Conservation (phyloP, 2,329 filamentous ascomycete genomes). For the Mollisia scopiformis region DNA sequence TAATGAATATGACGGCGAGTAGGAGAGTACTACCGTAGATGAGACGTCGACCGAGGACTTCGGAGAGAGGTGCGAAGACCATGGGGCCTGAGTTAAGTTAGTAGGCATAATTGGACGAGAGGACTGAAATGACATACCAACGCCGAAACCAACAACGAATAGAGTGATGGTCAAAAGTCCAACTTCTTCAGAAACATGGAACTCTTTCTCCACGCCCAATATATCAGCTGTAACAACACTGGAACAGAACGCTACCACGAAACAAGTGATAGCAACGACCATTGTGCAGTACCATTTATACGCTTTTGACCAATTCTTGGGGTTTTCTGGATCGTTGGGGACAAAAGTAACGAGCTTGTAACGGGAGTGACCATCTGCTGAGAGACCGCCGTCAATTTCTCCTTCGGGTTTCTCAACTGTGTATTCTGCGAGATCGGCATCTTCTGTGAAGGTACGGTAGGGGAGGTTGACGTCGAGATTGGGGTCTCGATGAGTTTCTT, state of each 20-base stretch:
- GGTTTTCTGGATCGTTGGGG: constrained; percentile 73
- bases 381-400: constrained; percentile 49
- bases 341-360: constrained; percentile 73
- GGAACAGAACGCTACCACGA: constrained; percentile 66
- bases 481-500: constrained; percentile 31
- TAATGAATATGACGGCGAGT: constrained; percentile 76
- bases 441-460: constrained; percentile 62
- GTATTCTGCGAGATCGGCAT: constrained; percentile 69
- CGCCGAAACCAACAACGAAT: constrained; percentile 81
- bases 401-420: constrained; percentile 62
- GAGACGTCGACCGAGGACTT: constrained; percentile 71
- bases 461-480: constrained; percentile 59
- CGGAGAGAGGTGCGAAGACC: constrained; percentile 77
- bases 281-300: constrained; percentile 87
- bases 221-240: constrained; percentile 81
- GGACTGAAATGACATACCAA: constrained; percentile 60
- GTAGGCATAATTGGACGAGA: not conserved
- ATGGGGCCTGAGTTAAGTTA: constrained; percentile 62
- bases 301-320: constrained; percentile 81
- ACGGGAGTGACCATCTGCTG: constrained; percentile 26
- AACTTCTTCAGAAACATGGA: constrained; percentile 73
- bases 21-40: constrained; percentile 57
- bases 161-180: constrained; percentile 72
- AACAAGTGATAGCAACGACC: constrained; percentile 77
- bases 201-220: constrained; percentile 62